Evolutionary conservation across 495 filamentous ascomycete genomes (phyloP).

Genomic region (Penicillium arizonense): DNA sequence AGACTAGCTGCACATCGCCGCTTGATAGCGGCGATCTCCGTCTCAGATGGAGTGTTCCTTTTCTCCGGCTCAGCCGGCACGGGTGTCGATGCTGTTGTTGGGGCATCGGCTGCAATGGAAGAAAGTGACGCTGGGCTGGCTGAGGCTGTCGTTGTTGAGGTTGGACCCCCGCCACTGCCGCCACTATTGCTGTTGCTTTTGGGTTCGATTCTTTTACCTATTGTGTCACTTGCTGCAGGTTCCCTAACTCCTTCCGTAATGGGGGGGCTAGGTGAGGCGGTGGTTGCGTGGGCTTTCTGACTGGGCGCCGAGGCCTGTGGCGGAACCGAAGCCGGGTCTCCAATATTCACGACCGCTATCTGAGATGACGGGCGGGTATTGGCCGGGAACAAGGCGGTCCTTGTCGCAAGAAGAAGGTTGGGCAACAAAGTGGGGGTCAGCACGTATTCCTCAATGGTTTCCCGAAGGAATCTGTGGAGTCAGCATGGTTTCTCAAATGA

Average conservation of each 20-base stretch:
- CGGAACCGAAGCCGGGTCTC: constrained; percentile 23
- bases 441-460: constrained; percentile 63
- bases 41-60: constrained; percentile 21
- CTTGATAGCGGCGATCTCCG: constrained; percentile 52
- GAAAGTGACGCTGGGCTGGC: background rate
- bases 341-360: constrained; percentile 21
- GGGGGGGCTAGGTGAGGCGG: constrained; percentile 1
- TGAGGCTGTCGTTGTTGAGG: background rate
- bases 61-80: constrained; percentile 6
- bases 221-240: constrained; percentile 10
- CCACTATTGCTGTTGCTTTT: constrained; percentile 8
- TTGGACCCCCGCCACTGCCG: constrained; percentile 19
- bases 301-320: constrained; percentile 25
- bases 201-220: constrained; percentile 11
- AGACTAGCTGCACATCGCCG: constrained; percentile 54
- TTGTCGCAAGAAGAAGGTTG: constrained; percentile 66
- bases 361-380: constrained; percentile 52
- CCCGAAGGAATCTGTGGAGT: constrained; percentile 67
- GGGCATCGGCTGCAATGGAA: background rate
- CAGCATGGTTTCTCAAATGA: constrained; percentile 24
- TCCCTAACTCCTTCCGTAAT: constrained; percentile 5
- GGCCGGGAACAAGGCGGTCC: constrained; percentile 76
- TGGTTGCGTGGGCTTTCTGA: constrained; percentile 11
- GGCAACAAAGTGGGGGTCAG: constrained; percentile 68
- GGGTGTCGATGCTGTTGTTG: constrained; percentile 5